These are phyloP conservation scores for Begonia masoniana DNA, from an alignment of 306 rosid species.

Conservation along the genomic window DNA sequence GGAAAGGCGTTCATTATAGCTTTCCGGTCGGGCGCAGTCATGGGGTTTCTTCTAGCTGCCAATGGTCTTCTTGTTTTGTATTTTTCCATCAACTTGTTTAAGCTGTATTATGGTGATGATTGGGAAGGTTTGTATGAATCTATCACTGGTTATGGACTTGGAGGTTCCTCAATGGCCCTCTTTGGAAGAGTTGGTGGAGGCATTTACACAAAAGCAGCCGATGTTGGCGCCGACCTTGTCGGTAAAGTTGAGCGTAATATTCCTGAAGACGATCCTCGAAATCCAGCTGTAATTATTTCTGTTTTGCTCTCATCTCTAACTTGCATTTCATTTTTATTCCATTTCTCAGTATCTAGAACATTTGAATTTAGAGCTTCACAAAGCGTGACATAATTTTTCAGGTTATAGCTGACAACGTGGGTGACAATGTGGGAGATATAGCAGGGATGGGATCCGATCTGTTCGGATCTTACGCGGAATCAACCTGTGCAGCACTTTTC, in stretches of 20 bases:
- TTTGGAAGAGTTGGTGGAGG: constrained; percentile 76
- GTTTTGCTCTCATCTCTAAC: neutral
- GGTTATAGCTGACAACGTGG: constrained; percentile 74
- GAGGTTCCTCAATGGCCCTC: constrained; percentile 75
- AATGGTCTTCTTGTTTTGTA: constrained; percentile 52
- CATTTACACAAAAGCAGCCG: constrained; percentile 70
- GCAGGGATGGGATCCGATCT: constrained; percentile 75
- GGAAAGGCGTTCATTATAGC: constrained; percentile 49
- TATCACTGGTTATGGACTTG: constrained; percentile 61
- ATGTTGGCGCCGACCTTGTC: constrained; percentile 75
- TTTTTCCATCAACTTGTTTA: constrained; percentile 37
- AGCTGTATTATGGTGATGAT: constrained; percentile 60
- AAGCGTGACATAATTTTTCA: constrained; percentile 11
- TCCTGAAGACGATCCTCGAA: constrained; percentile 66
- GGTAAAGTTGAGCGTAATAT: constrained; percentile 53
- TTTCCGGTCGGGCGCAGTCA: constrained; percentile 53
- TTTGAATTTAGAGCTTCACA: too few species aligned
- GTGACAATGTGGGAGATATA: constrained; percentile 68
- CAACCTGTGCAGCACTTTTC: constrained; percentile 63
- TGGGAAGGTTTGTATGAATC: constrained; percentile 73
- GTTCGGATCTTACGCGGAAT: constrained; percentile 63
- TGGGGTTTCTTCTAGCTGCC: constrained; percentile 69
- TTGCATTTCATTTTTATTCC: too few species aligned
- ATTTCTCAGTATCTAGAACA: too few species aligned
- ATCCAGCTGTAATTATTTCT: constrained; percentile 43